phyloP scores from a whole-genome alignment of 768 basidiomycete species.

The Trametes meyenii region DNA sequence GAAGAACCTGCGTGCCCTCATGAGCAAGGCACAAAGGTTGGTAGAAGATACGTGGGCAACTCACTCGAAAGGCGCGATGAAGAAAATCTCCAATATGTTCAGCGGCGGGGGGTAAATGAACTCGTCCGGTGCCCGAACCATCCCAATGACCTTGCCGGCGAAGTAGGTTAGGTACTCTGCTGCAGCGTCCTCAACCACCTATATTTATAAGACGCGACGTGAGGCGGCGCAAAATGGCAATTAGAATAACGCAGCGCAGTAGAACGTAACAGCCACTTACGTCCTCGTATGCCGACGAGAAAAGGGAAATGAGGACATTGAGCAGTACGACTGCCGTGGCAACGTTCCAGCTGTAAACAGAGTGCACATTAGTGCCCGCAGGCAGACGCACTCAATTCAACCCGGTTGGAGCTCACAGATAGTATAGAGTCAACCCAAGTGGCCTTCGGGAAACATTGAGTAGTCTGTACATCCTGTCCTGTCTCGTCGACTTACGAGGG shows the following conservation, averaged over 20 bases:
- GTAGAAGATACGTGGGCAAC: slow-evolving; percentile 31
- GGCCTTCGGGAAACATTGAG: slow-evolving; percentile 20
- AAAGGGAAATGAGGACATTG: slow-evolving; percentile 94
- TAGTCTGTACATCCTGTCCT: background rate
- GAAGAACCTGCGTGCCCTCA: slow-evolving; percentile 39
- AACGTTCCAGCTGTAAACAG: slow-evolving; percentile 69
- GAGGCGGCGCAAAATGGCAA: background rate
- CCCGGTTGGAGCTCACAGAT: slow-evolving; percentile 58
- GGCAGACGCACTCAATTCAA: no score
- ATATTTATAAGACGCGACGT: background rate
- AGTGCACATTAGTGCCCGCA: background rate
- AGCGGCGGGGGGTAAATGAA: slow-evolving; percentile 90
- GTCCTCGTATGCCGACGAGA: slow-evolving; percentile 90
- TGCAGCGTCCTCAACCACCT: slow-evolving; percentile 84
- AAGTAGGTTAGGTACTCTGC: slow-evolving; percentile 92
- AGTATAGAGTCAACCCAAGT: slow-evolving; percentile 70
- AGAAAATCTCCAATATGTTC: slow-evolving; percentile 80
- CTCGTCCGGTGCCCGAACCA: slow-evolving; percentile 87
- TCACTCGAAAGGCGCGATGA: slow-evolving; percentile 87
- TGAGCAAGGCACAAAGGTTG: background rate
- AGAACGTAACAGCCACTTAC: slow-evolving; percentile 43
- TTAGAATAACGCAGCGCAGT: background rate
- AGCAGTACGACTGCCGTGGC: slow-evolving; percentile 82
- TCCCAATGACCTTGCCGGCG: slow-evolving; percentile 80
- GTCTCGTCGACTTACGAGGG: slow-evolving; percentile 41